Percentiles rank a stretch among this genome's conserved stretches.
phyloP scores from a whole-genome alignment of 73 alveolate genomes.

The Effrenium voratum region DNA sequence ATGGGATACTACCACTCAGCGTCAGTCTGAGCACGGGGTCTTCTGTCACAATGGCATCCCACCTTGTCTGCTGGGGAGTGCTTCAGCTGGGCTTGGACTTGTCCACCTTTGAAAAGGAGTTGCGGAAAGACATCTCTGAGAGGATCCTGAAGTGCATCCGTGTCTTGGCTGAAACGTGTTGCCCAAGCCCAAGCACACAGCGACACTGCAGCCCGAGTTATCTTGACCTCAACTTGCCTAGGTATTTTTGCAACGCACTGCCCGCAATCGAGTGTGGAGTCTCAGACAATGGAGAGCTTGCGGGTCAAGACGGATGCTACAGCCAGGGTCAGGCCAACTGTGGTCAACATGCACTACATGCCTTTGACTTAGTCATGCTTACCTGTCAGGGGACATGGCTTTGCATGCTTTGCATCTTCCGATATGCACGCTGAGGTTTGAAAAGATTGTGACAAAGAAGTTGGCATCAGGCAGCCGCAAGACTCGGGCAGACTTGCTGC shows the following conservation, averaged over 20 bases:
- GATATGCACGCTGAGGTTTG: too few species aligned
- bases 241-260: not conserved
- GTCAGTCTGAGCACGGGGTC: not conserved
- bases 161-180: not conserved
- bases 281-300: slow-evolving; percentile 33
- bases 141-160: not conserved
- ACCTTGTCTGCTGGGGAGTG: not conserved
- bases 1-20: too few species aligned
- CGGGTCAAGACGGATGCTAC: slow-evolving; percentile 28
- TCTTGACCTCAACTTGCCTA: not conserved
- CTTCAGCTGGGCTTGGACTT: not conserved
- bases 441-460: not conserved
- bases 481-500: not conserved
- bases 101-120: not conserved
- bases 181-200: too few species aligned
- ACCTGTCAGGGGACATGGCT: too few species aligned
- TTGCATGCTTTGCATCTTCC: too few species aligned
- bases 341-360: slow-evolving; percentile 16
- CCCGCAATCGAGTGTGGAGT: not conserved
- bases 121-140: slow-evolving; percentile 17
- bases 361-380: too few species aligned
- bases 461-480: not conserved
- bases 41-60: slow-evolving; percentile 38
- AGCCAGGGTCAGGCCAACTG: slow-evolving; percentile 9
- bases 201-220: not conserved